These are phyloP conservation scores for Xerocomellus intermedius DNA, from an alignment of 768 basidiomycete species.

Conservation along the genomic window DNA sequence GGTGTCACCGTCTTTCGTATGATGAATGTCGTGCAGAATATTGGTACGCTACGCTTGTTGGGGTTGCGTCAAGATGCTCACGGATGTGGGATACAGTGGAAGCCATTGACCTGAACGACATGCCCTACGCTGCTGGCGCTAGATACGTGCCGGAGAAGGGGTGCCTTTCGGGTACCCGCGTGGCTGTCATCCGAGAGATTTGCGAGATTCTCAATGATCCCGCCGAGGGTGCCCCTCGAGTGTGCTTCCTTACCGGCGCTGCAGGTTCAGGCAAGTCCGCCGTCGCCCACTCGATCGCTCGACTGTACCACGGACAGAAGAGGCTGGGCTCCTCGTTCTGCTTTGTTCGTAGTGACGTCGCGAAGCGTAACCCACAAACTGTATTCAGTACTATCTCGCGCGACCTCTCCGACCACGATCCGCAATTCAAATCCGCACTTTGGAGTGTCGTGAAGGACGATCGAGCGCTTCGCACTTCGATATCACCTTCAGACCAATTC, in stretches of 20 bases:
- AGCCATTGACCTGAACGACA: neutral
- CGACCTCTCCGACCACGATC: conserved; percentile 24
- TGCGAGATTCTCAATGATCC: neutral
- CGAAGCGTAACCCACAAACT: conserved; percentile 8
- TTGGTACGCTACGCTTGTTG: too few species aligned
- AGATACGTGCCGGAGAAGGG: neutral
- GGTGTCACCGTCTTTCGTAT: too few species aligned
- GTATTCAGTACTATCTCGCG: conserved; percentile 28
- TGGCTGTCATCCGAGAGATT: neutral
- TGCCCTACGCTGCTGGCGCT: neutral
- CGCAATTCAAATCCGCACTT: too few species aligned
- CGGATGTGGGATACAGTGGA: neutral
- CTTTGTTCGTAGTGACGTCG: conserved; percentile 7
- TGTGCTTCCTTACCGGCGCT: conserved; percentile 19
- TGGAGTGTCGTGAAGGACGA: too few species aligned
- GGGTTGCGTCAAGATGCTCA: neutral
- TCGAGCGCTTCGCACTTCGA: neutral
- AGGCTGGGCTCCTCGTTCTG: conserved; percentile 5
- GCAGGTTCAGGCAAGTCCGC: conserved; percentile 3
- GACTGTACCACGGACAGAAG: neutral
- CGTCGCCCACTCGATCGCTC: neutral
- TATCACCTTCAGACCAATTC: conserved; percentile 14
- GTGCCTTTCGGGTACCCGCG: neutral
- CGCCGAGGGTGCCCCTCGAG: neutral
- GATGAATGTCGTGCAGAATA: too few species aligned